Conservation (phyloP, 306 rosid species). For the Quercus suber region DNA sequence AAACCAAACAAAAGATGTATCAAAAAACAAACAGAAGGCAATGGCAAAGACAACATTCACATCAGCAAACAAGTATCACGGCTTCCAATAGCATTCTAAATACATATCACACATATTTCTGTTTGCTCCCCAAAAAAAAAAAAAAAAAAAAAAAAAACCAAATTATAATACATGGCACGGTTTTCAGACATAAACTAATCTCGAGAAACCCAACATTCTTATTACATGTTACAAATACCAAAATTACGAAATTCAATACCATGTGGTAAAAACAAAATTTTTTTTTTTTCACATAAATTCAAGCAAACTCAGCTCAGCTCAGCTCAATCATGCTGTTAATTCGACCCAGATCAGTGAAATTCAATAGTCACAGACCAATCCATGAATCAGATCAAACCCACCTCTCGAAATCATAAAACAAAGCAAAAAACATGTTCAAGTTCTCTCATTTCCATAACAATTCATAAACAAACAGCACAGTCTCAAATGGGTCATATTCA, state of each 20-base stretch:
- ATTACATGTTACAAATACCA: constrained; percentile 28
- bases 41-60: not conserved
- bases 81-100: not conserved
- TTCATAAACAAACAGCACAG: constrained; percentile 5
- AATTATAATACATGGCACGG: not conserved
- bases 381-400: constrained; percentile 43
- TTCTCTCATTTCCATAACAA: constrained; percentile 10
- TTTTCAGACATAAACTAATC: constrained; percentile 24
- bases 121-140: not conserved
- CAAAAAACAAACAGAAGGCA: not conserved
- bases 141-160: not conserved
- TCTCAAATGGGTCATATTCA: not conserved
- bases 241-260: constrained; percentile 35
- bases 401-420: constrained; percentile 9
- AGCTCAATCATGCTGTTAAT: not conserved
- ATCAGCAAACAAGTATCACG: not conserved
- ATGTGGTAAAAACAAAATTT: not conserved
- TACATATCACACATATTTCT: not conserved
- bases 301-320: constrained; percentile 14
- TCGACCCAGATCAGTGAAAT: constrained; percentile 16
- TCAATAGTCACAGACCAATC: constrained; percentile 26
- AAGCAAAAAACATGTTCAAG: not conserved
- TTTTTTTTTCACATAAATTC: constrained; percentile 21
- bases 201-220: constrained; percentile 30
- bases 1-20: too few relatives aligned